phyloP scores from a whole-genome alignment of 768 basidiomycete species.

The Tulasnella sp. region DNA sequence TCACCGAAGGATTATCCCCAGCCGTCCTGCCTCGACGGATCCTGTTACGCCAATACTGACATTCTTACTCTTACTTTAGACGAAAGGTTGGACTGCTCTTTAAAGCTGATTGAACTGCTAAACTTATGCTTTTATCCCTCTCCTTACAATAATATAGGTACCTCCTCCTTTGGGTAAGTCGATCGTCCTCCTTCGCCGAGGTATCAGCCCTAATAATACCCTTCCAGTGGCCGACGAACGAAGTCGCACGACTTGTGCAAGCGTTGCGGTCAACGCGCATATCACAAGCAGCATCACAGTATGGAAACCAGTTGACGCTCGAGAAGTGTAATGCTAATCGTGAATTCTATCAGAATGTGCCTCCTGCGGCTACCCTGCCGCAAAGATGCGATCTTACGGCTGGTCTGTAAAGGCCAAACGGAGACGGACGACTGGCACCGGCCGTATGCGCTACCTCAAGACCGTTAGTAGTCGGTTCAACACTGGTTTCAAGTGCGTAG shows the following conservation, averaged over 20 bases:
- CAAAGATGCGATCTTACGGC: constrained; percentile 90
- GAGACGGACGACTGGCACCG: constrained; percentile 98
- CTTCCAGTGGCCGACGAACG: constrained; percentile 82
- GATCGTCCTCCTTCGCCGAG: neutral
- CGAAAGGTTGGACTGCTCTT: constrained; percentile 59
- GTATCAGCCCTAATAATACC: neutral
- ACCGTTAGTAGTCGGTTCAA: constrained; percentile 91
- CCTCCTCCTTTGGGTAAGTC: constrained; percentile 89
- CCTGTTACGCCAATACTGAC: constrained; percentile 15
- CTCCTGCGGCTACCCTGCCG: constrained; percentile 92
- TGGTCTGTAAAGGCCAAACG: constrained; percentile 99
- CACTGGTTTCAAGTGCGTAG: constrained; percentile 82
- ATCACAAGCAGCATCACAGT: constrained; percentile 99
- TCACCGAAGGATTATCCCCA: neutral
- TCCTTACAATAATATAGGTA: constrained; percentile 44
- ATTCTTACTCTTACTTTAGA: constrained; percentile 34
- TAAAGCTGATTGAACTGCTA: constrained; percentile 13
- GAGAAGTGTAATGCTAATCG: neutral
- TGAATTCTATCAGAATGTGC: constrained; percentile 57
- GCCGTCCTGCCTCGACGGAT: neutral
- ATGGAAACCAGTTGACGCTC: constrained; percentile 22
- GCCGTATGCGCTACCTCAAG: constrained; percentile 91
- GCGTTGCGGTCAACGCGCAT: constrained; percentile 88
- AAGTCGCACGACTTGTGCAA: constrained; percentile 97
- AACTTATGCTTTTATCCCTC: constrained; percentile 22